Evolutionary conservation across 176 grass and related monocot species (phyloP).

Genomic region (Neostapfia colusana): DNA sequence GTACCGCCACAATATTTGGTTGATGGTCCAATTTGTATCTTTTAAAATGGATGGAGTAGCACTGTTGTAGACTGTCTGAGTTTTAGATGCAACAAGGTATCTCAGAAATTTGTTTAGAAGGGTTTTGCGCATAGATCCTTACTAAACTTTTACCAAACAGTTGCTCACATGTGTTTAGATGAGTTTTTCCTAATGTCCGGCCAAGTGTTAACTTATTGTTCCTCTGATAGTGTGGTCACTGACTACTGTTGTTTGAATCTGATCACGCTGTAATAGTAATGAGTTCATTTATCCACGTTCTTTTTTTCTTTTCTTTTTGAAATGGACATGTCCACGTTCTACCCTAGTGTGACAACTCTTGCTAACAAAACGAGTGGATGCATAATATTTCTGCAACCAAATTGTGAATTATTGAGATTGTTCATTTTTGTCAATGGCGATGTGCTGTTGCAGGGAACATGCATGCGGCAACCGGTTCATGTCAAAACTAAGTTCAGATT

Average conservation of each 20-base stretch:
- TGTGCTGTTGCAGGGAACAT: not conserved
- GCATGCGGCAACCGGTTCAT: not conserved
- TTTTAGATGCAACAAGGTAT: not conserved
- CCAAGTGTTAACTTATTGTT: not conserved
- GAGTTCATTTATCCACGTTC: not conserved
- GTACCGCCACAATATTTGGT: not conserved
- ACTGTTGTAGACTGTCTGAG: not conserved
- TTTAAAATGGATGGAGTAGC: not conserved
- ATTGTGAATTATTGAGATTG: not conserved
- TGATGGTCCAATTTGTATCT: not conserved
- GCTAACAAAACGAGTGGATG: not conserved
- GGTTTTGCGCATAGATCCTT: not conserved
- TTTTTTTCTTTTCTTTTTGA: no score
- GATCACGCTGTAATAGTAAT: not conserved
- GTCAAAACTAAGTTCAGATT: not conserved
- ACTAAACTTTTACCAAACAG: not conserved
- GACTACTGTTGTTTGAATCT: not conserved
- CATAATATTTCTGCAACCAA: not conserved
- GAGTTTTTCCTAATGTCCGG: not conserved
- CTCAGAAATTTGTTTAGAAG: not conserved
- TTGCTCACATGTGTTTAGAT: slow-evolving; percentile 2
- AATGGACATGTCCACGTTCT: not conserved
- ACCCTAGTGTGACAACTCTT: slow-evolving; percentile 4
- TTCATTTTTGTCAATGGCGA: not conserved
- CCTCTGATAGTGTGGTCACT: not conserved